These are phyloP conservation scores for Colletotrichum siamense DNA, from an alignment of 2,329 filamentous ascomycete genomes.

Conservation along the genomic window DNA sequence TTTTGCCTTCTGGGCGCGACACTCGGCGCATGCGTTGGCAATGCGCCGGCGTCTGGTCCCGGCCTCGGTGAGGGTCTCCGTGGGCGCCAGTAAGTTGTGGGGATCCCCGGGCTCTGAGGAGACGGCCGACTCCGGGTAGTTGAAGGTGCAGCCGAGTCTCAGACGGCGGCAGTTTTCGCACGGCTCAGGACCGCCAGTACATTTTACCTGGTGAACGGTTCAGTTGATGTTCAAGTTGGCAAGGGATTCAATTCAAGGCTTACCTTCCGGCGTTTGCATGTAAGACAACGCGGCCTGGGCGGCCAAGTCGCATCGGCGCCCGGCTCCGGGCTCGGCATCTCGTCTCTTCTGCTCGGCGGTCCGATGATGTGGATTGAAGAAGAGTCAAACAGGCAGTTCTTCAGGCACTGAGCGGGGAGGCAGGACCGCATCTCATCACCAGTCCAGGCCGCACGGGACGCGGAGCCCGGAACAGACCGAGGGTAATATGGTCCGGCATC, in stretches of 20 bases:
- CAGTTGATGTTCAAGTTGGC: no score
- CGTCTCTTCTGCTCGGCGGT: not conserved
- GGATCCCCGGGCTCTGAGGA: not conserved
- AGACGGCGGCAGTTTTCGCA: slow-evolving; percentile 4
- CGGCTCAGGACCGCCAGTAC: not conserved
- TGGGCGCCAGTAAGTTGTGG: not conserved
- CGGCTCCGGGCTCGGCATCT: slow-evolving; percentile 2
- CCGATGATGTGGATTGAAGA: not conserved
- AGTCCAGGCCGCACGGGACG: not conserved
- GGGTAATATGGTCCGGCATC: slow-evolving; percentile 1
- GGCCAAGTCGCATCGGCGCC: not conserved
- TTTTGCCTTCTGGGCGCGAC: slow-evolving; percentile 38
- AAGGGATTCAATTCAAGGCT: not conserved
- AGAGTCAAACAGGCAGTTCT: not conserved
- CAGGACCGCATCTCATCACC: not conserved
- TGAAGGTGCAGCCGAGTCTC: not conserved
- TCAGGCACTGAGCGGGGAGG: not conserved
- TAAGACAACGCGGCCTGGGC: not conserved
- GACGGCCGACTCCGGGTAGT: not conserved
- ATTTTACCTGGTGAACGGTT: not conserved
- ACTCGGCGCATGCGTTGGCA: slow-evolving; percentile 34
- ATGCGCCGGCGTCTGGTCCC: slow-evolving; percentile 31
- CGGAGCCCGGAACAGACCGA: slow-evolving; percentile 9
- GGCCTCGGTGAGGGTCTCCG: slow-evolving; percentile 28
- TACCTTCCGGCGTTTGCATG: slow-evolving; percentile 11